phyloP scores from a whole-genome alignment of 1,284 basidiomycete genomes.

The Xerocomus nothofagi region DNA sequence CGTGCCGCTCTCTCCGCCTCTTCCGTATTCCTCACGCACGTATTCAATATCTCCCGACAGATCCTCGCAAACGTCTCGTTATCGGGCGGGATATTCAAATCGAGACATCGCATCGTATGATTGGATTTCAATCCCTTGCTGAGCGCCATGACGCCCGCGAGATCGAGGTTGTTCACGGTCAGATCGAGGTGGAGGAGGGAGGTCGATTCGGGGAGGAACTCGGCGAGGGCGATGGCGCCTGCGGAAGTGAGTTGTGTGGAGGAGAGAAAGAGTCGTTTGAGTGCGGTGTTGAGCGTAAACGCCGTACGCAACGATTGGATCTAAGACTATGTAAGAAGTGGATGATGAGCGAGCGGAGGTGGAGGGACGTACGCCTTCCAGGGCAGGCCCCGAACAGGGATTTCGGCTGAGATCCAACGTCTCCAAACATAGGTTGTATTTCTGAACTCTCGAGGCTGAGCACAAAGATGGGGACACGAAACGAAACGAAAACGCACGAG shows the following conservation, averaged over 20 bases:
- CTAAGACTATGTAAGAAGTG: too few relatives aligned
- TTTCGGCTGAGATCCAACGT: slow-evolving; percentile 93
- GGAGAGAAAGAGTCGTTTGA: slow-evolving; percentile 91
- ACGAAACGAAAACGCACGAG: slow-evolving; percentile 53
- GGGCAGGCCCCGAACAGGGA: slow-evolving; percentile 84
- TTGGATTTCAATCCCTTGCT: slow-evolving; percentile 84
- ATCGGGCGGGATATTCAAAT: slow-evolving; percentile 88
- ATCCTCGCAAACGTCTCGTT: slow-evolving; percentile 86
- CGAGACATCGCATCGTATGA: slow-evolving; percentile 85
- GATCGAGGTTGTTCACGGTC: slow-evolving; percentile 78
- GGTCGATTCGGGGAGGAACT: slow-evolving; percentile 90
- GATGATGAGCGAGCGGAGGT: too few relatives aligned
- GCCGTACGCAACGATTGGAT: slow-evolving; percentile 88
- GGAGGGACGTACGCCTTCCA: slow-evolving; percentile 79
- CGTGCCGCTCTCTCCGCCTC: slow-evolving; percentile 55
- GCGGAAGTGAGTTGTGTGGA: slow-evolving; percentile 80
- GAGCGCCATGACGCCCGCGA: slow-evolving; percentile 92
- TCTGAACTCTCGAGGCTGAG: slow-evolving; percentile 47
- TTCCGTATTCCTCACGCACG: slow-evolving; percentile 91
- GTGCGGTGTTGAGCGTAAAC: slow-evolving; percentile 89
- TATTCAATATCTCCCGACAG: slow-evolving; percentile 76
- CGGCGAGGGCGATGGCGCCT: slow-evolving; percentile 92
- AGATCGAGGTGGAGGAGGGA: slow-evolving; percentile 89
- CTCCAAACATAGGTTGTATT: slow-evolving; percentile 94
- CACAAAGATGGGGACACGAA: not conserved